These are phyloP conservation scores for Quercus aquifolioides DNA, from an alignment of 306 rosid genomes.

Conservation along the genomic window DNA sequence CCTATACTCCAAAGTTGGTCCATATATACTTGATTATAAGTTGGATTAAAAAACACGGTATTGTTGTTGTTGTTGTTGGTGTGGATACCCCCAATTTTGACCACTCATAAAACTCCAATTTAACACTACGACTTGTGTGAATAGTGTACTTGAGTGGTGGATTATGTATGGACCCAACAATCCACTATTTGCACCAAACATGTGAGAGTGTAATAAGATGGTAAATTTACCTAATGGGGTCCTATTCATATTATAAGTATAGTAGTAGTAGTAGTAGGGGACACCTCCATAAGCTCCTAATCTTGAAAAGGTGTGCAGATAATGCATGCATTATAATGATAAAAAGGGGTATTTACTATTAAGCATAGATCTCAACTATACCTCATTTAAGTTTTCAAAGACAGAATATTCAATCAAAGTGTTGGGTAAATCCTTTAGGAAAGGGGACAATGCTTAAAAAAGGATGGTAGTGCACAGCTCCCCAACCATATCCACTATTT, in stretches of 20 bases:
- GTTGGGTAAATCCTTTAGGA: conserved; percentile 4
- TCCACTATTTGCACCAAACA: neutral
- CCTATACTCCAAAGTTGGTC: conserved; percentile 23
- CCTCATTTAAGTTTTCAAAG: neutral
- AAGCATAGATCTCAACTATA: neutral
- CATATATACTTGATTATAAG: neutral
- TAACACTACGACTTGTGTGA: neutral
- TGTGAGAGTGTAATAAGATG: neutral
- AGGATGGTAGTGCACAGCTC: neutral
- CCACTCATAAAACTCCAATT: neutral
- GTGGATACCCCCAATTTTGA: too few relatives aligned
- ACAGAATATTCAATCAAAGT: neutral
- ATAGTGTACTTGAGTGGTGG: too few relatives aligned
- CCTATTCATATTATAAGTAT: neutral
- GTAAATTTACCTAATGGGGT: neutral
- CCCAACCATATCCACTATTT: conserved; percentile 1
- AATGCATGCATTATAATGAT: neutral
- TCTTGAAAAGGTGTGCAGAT: conserved; percentile 1
- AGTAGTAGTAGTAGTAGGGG: neutral
- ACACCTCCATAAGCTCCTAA: neutral
- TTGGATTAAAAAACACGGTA: neutral
- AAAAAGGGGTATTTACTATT: too few relatives aligned
- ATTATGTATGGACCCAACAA: neutral
- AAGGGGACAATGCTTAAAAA: conserved; percentile 11
- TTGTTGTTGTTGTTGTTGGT: too few relatives aligned